Base-by-base conservation (phyloP, 345 rosid species). In the Eutrema heterophyllum region DNA sequence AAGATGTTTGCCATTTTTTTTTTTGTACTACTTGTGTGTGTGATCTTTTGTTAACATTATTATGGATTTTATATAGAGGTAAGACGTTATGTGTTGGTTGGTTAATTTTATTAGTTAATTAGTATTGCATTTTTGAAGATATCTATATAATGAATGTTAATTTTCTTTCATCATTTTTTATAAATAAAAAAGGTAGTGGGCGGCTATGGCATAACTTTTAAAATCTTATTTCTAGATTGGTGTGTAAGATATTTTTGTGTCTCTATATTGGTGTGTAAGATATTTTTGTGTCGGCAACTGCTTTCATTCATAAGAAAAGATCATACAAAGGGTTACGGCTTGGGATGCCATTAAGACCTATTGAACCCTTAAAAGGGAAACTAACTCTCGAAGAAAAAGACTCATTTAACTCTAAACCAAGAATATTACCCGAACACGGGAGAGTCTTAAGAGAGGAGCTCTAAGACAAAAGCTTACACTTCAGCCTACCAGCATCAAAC, bases 21-120 rank as follows among this genome's bases (percentile, higher is more conserved):
- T 40, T 16, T 33, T 53, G 40, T 64, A 33, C n/a, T 45, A 24
- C 5, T 44, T 33, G 1, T 40, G 33, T 64, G 64, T 71, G 55
- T 54, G 68, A 53, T 48, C 9, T 53, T 18, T 59, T 39, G 71
- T 18, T 67, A 27, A 57, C 12, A 21, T 67, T 35, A 14, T 6
- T 2, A 16, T 14, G 18, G 52, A 50, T 36, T 68, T 53, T 69
- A 73, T 74, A 74, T 29, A 76, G 79, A 70, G 4, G 54, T 48
- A 7, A 55, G 29, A 4, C 30, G 16, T 33, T 36, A 32, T 27
- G 60, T 40, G 41, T 26, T 11, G 39, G 36, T 67, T 29, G 67
- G 41, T 3, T 74, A 29, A 7, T 53, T 61, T 44, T 21, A 16
- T 49, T 46, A 39, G 14, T 57, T 58, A 6, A 61, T 39, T 61